Evolutionary conservation across 2,329 filamentous ascomycete genomes (phyloP).

Genomic region (Trichoderma afroharzianum): DNA sequence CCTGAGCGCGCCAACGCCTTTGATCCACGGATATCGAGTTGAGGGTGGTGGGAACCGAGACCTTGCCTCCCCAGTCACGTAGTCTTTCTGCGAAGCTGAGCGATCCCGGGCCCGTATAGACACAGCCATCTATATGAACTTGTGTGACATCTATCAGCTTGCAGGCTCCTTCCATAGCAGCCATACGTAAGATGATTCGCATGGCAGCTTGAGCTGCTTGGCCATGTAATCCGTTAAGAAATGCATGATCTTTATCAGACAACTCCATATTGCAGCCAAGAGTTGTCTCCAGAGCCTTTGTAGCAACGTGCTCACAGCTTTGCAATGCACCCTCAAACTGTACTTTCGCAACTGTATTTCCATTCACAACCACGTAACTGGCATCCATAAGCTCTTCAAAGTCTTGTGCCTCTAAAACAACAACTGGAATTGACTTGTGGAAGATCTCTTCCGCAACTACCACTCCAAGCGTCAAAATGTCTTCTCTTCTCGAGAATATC

Average conservation of each 20-base stretch:
- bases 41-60: conserved; percentile 37
- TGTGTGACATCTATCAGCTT: conserved; percentile 36
- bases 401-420: conserved; percentile 26
- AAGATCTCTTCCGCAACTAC: conserved; percentile 42
- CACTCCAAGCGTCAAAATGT: conserved; percentile 44
- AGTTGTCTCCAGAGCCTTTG: background rate
- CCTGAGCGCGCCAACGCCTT: conserved; percentile 37
- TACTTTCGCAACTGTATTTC: background rate
- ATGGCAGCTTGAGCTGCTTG: conserved; percentile 35
- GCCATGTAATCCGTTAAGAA: conserved; percentile 32
- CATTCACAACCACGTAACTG: background rate
- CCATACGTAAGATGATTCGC: conserved; percentile 36
- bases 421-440: conserved; percentile 36
- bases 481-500: conserved; percentile 39
- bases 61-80: conserved; percentile 31
- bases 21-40: conserved; percentile 44
- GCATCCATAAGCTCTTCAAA: conserved; percentile 11
- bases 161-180: conserved; percentile 32
- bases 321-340: background rate
- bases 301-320: background rate
- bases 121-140: conserved; percentile 42
- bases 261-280: background rate
- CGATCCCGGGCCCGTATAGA: conserved; percentile 39
- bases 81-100: conserved; percentile 37
- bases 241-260: conserved; percentile 22